Evolutionary conservation across 2,329 filamentous ascomycete genomes (phyloP).

Genomic region (Zymoseptoria crescenta): DNA sequence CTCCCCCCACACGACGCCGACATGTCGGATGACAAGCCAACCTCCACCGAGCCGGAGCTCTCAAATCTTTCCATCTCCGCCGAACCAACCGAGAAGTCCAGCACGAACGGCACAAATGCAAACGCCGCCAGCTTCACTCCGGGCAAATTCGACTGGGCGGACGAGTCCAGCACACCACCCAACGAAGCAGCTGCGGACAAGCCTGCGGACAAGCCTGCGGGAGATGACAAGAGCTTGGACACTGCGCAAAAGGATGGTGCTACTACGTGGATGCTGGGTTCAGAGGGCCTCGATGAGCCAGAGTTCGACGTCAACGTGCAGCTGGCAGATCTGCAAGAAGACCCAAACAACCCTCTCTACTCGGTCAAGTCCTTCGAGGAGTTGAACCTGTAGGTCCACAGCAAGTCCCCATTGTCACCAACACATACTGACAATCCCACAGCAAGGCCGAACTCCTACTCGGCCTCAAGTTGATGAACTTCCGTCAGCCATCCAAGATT

Average conservation of each 20-base stretch:
- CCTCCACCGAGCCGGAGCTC: slow-evolving; percentile 14
- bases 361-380: slow-evolving; percentile 80
- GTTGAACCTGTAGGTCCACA: slow-evolving; percentile 67
- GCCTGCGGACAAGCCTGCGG: slow-evolving; percentile 17
- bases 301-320: slow-evolving; percentile 88
- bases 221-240: slow-evolving; percentile 10
- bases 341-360: slow-evolving; percentile 78
- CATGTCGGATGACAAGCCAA: slow-evolving; percentile 18
- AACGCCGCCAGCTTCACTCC: slow-evolving; percentile 8
- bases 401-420: neutral
- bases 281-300: slow-evolving; percentile 53
- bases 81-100: slow-evolving; percentile 1
- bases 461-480: slow-evolving; percentile 73
- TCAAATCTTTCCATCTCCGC: slow-evolving; percentile 21
- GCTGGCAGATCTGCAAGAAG: slow-evolving; percentile 78
- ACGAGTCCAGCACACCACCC: slow-evolving; percentile 22
- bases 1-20: neutral
- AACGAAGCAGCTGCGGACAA: slow-evolving; percentile 11
- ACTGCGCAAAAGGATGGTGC: slow-evolving; percentile 39
- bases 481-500: slow-evolving; percentile 93
- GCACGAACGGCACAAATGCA: slow-evolving; percentile 15
- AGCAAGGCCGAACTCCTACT: slow-evolving; percentile 60
- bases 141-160: slow-evolving; percentile 29
- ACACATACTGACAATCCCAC: slow-evolving; percentile 14
- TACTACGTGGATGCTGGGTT: slow-evolving; percentile 32